Percentiles rank a stretch among this genome's conserved stretches.
phyloP scores from a whole-genome alignment of 495 filamentous ascomycete species.

The Staphylotrichum longicolle region DNA sequence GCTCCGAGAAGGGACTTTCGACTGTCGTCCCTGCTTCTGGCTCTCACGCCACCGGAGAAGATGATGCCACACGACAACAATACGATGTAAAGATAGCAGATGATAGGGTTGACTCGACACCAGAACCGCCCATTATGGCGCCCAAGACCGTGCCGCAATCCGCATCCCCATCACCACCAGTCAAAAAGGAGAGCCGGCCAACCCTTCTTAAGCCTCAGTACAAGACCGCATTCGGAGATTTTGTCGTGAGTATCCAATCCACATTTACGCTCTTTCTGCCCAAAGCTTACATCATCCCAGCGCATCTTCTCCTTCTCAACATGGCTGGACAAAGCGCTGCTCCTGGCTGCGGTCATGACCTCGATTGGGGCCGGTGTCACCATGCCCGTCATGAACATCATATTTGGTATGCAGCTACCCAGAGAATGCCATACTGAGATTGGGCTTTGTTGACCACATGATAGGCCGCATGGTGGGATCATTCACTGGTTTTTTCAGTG shows the following conservation, averaged over 20 bases:
- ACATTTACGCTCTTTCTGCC: neutral
- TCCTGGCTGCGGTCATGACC: constrained; percentile 41
- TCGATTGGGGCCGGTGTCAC: constrained; percentile 53
- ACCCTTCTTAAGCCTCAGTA: constrained; percentile 26
- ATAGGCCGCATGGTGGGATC: constrained; percentile 45
- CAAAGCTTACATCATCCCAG: constrained; percentile 30
- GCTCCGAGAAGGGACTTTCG: too few relatives aligned
- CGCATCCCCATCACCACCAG: constrained; percentile 3
- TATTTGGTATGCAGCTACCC: constrained; percentile 41
- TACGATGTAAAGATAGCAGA: neutral
- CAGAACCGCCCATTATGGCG: neutral
- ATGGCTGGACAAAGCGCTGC: constrained; percentile 41
- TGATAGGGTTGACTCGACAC: neutral
- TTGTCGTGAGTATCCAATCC: constrained; percentile 27
- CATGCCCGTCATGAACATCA: constrained; percentile 49
- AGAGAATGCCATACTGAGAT: neutral
- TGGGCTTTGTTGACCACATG: neutral
- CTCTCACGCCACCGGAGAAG: neutral
- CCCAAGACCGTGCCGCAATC: constrained; percentile 4
- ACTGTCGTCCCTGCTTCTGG: neutral
- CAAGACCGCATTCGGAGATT: constrained; percentile 37
- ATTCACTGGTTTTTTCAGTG: constrained; percentile 31
- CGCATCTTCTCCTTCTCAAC: constrained; percentile 52
- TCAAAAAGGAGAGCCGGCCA: constrained; percentile 22
- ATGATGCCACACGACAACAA: neutral